Conservation (phyloP, 768 basidiomycete genomes). For the Mycena crocata region DNA sequence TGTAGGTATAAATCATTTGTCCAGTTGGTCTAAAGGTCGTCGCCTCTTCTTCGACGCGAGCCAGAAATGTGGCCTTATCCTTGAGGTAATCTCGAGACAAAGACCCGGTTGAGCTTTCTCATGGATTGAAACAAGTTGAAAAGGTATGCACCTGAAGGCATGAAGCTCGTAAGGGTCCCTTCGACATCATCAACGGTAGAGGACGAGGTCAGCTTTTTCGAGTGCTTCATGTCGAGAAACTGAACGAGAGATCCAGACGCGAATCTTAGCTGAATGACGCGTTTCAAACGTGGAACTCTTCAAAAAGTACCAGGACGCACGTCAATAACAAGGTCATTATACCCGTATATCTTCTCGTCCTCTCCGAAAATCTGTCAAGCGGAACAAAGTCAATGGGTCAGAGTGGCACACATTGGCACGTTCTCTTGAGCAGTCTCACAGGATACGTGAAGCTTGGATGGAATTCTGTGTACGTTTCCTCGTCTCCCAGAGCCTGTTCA, state of each 20-base stretch:
- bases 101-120: background rate
- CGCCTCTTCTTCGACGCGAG: constrained; percentile 84
- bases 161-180: constrained; percentile 77
- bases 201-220: constrained; percentile 71
- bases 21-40: constrained; percentile 81
- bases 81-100: constrained; percentile 72
- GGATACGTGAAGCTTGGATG: constrained; percentile 95
- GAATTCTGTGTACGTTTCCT: constrained; percentile 76
- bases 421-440: constrained; percentile 55
- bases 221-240: constrained; percentile 76
- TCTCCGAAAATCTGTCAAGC: constrained; percentile 87
- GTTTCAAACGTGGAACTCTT: constrained; percentile 4
- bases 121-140: background rate
- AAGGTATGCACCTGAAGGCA: constrained; percentile 69
- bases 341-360: constrained; percentile 96
- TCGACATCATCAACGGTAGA: constrained; percentile 91
- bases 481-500: constrained; percentile 63
- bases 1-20: constrained; percentile 80
- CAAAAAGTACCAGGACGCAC: constrained; percentile 56
- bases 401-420: background rate
- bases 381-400: background rate
- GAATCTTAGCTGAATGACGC: constrained; percentile 72
- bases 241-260: constrained; percentile 88
- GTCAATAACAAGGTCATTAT: constrained; percentile 84
- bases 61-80: constrained; percentile 72